Conservation (phyloP, 2,329 filamentous ascomycete species). For the Alternaria panax region DNA sequence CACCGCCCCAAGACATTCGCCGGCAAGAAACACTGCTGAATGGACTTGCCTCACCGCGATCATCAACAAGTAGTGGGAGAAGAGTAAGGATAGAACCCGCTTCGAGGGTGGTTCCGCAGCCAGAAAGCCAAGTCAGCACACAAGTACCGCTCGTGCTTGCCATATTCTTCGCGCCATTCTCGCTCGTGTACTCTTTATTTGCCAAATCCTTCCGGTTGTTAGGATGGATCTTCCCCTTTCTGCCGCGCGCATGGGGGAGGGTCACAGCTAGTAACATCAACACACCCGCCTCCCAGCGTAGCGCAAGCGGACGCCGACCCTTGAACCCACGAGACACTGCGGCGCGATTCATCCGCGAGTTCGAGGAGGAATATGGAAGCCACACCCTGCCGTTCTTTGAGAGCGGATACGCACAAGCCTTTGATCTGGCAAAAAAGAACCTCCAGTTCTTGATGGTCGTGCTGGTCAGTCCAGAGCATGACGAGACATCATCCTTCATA, state of each 20-base stretch:
- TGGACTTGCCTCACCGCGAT: constrained; percentile 50
- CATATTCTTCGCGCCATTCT: constrained; percentile 82
- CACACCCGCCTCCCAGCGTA: constrained; percentile 57
- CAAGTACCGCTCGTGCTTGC: constrained; percentile 78
- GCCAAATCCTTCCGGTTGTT: constrained; percentile 75
- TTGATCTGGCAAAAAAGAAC: constrained; percentile 88
- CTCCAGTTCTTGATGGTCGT: constrained; percentile 91
- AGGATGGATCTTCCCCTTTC: constrained; percentile 79
- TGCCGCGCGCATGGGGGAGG: constrained; percentile 68
- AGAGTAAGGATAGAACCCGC: constrained; percentile 67
- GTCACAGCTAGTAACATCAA: constrained; percentile 58
- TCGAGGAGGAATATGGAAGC: constrained; percentile 89
- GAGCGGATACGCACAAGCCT: constrained; percentile 87
- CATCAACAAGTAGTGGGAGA: constrained; percentile 42
- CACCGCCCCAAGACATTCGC: constrained; percentile 68
- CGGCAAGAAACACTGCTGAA: constrained; percentile 75
- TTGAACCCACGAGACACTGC: constrained; percentile 88
- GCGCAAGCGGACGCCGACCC: constrained; percentile 74
- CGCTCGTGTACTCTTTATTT: constrained; percentile 75
- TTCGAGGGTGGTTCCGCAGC: constrained; percentile 82
- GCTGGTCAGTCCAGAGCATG: constrained; percentile 89
- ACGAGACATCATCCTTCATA: constrained; percentile 84
- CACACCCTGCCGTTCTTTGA: constrained; percentile 80
- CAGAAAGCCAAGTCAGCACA: constrained; percentile 68
- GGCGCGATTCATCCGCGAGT: constrained; percentile 86